Evolutionary conservation across 2,329 filamentous ascomycete species (phyloP), one percentile per base, ranked within the genome.

Genomic region (Cladophialophora yegresii): DNA sequence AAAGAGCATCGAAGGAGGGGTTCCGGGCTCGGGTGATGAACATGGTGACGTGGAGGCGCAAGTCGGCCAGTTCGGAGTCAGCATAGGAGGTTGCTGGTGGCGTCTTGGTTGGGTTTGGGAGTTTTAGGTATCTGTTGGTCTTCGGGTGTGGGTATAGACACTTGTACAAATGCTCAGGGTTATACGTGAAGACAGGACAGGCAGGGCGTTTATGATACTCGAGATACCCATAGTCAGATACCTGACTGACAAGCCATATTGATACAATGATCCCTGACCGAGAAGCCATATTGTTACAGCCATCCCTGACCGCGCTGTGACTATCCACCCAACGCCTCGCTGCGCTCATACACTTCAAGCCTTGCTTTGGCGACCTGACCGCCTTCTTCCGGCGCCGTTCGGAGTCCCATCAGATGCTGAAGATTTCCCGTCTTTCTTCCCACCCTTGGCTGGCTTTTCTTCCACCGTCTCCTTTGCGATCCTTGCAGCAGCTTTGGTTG

Each of bases 381-480:
- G 56, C 55, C 67, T 58, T 16, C 58, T 67, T 2, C 63, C 63
- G 13, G 40, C 47, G 33, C 54, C 56, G 36, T 59, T 36, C 36
- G 65, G 53, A 53, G 56, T 80, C 54, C 80, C 89, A 49, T 86
- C 84, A 59, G 82, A 83, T 70, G 85, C 87, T 20, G 58, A 12
- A 28, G 45, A 13, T 30, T 61, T 54, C 5, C n/a, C 28, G 47
- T 5, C 26, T 36, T 58, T 54, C 16, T 55, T 65, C 40, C 28
- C 43, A 13, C 26, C 50, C 50, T 64, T 66, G 22, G 45, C 51
- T 49, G 61, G 22, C 23, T 55, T 60, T n/a, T 26, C 61, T 26
- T 58, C 30, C 8, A 45, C 47, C 26, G 49, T 58, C n/a, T 55
- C 64, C 26, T 26, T 50, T 26, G 32, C 36, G 22, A 32, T 56